Base-by-base conservation (phyloP, 192 early-diverging fungal genomes). In the Backusella tuberculispora region DNA sequence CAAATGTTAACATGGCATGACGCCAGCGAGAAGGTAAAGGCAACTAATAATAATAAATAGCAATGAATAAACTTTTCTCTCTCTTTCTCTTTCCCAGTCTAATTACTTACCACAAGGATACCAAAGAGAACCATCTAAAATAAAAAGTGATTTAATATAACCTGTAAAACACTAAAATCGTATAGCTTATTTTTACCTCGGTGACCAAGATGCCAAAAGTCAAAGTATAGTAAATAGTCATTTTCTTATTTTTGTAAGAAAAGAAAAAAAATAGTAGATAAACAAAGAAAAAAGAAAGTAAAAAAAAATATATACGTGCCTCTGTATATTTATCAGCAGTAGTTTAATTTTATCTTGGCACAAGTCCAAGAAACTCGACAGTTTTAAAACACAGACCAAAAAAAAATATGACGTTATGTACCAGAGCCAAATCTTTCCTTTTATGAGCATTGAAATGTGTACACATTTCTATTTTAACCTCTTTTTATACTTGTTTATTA, bases 11-110 rank as follows among this genome's bases (percentile, higher is more conserved):
- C 74, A 86, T 74, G 0, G 81, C 81, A 56, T 81, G 78, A 73
- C 87, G 74, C 85, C 85, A 86, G n/a, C 79, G 77, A 69, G 73
- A 78, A 15, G 87, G 87, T 26, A 88, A 70, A 46, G 87, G 87
- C 14, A 86, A 53, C 87, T 88, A 80, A 2, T 44, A 29, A 41
- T 12, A 63, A 53, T 15, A 63, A 6, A 73, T 34, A 34, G 29
- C 29, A 63, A 1, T 40, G 3, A 37, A 50, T 9, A 15, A 26
- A 12, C 14, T 29, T 4, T 10, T 40, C 26, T 19, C 10, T 24
- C 26, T 21, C 21, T 43, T 2, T 10, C 14, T 24, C 29, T 4
- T 2, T 50, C 24, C 4, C 2, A 14, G 21, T 60, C 26, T 37
- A 5, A 7, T 50, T 21, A 66, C 72, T 69, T 70, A 78, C 45